phyloP scores from a whole-genome alignment of 371 early-diverging fungal genomes.

The Batrachochytrium dendrobatidis region DNA sequence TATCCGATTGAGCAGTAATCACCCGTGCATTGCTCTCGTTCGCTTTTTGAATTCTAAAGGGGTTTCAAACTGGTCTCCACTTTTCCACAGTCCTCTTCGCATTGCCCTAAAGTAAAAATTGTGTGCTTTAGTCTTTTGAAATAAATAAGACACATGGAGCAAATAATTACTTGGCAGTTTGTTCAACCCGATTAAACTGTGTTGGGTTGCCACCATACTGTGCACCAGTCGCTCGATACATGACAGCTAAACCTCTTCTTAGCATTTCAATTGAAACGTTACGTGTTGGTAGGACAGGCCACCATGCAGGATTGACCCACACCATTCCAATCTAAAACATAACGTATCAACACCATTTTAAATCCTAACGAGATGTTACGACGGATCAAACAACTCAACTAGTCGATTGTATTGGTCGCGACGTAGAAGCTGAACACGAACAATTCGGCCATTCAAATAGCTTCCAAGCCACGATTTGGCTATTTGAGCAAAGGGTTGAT shows the following conservation, averaged over 20 bases:
- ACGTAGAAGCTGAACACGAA: constrained; percentile 43
- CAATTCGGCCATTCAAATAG: constrained; percentile 40
- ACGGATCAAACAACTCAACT: constrained; percentile 19
- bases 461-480: constrained; percentile 50
- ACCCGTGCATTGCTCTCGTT: no score
- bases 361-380: not conserved
- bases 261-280: constrained; percentile 69
- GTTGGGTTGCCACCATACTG: constrained; percentile 53
- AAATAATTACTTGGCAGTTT: constrained; percentile 57
- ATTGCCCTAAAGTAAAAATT: no score
- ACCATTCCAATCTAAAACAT: constrained; percentile 53
- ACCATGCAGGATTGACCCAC: constrained; percentile 45
- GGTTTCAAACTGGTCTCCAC: no score
- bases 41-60: no score
- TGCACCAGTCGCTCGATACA: constrained; percentile 61
- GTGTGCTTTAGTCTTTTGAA: no score
- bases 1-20: no score
- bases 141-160: no score
- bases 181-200: constrained; percentile 42
- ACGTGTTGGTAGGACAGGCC: constrained; percentile 11
- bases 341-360: not conserved
- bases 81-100: no score
- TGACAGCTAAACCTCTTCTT: constrained; percentile 54
- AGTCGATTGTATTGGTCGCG: constrained; percentile 66
- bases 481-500: constrained; percentile 59